Base-by-base conservation (phyloP, 139 green algal genomes). In the Desmodesmus armatus region DNA sequence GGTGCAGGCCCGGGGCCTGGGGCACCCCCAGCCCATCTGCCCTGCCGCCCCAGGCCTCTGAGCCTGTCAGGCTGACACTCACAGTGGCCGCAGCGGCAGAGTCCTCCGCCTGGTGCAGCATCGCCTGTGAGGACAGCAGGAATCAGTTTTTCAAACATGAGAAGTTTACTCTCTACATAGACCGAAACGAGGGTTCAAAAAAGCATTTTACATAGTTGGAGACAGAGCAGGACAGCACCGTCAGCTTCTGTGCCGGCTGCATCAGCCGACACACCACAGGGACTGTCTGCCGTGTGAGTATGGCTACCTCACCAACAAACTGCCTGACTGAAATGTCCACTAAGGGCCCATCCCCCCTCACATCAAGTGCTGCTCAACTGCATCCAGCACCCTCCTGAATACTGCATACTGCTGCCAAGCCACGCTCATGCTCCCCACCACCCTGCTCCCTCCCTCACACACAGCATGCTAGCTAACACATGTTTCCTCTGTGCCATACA, bases 51-150 rank as follows among this genome's bases (percentile, higher is more conserved):
- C 77, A 74, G 1, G 77, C 77, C 55, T 73, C 77, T 60, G 77
- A 73, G 53, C 77, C 77, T 29, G 77, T 83, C 9, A 83, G 55
- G 39, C 77, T 83, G 77, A n/a, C 53, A 37, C 77, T 83, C 27
- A 58, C 77, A 31, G 55, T 39, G 23, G 40, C 58, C 27, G 77
- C 60, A 41, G 41, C 40, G 9, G 73, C 77, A 29, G 27, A 60
- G 58, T 83, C 77, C 39, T 83, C 55, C 15, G 55, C 53, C 55
- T 33, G 27, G n/a, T 83, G 58, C 35, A 83, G 55, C 77, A 83
- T 62, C 5, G 77, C 39, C 77, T 83, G 75, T 51, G 49, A 37
- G 3, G 23, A 6, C 37, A 58, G 43, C 3, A 78, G 21, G 21
- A 11, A 49, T 17, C 39, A 77, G 69, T 13, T 6, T 51, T n/a